A percentile compares a stretch with the other conserved stretches of the same genome.
phyloP scores from a whole-genome alignment of 805 yeast genomes.

The Metschnikowia colocasiae region DNA sequence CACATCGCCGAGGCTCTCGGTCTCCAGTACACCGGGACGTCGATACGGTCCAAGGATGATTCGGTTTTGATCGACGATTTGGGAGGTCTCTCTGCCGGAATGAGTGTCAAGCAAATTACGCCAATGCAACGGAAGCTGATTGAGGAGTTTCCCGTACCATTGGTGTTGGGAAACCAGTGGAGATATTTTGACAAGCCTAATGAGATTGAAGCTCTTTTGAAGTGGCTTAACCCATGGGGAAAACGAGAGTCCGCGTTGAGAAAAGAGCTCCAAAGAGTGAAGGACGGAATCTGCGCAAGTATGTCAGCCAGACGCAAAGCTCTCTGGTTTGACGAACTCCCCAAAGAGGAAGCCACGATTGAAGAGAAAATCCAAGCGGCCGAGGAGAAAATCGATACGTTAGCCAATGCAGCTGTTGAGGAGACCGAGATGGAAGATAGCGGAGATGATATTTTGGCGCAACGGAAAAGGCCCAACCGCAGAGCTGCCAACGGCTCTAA shows the following conservation, averaged over 20 bases:
- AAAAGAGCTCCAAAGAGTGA: slow-evolving; percentile 54
- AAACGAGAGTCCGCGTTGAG: slow-evolving; percentile 61
- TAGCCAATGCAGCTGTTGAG: slow-evolving; percentile 7
- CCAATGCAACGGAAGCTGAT: slow-evolving; percentile 56
- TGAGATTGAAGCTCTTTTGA: slow-evolving; percentile 52
- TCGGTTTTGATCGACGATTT: slow-evolving; percentile 11
- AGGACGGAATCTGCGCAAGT: slow-evolving; percentile 51
- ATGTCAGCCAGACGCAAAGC: slow-evolving; percentile 58
- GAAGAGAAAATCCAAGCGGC: slow-evolving; percentile 12
- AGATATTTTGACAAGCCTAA: slow-evolving; percentile 58
- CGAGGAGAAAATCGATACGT: slow-evolving; percentile 6
- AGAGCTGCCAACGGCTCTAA: slow-evolving; percentile 26
- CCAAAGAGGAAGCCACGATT: slow-evolving; percentile 26
- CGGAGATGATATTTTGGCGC: slow-evolving; percentile 23
- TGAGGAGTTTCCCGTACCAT: slow-evolving; percentile 61
- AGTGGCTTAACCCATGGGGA: slow-evolving; percentile 78
- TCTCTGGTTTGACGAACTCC: slow-evolving; percentile 40
- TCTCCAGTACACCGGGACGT: slow-evolving; percentile 11
- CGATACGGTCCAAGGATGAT: slow-evolving; percentile 13
- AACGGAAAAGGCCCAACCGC: slow-evolving; percentile 31
- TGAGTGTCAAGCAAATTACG: slow-evolving; percentile 20
- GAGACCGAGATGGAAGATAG: slow-evolving; percentile 26
- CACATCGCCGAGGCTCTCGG: slow-evolving; percentile 3
- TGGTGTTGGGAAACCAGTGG: slow-evolving; percentile 60
- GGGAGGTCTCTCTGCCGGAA: slow-evolving; percentile 15